phyloP scores from a whole-genome alignment of 192 early-diverging fungal species.

The Podila clonocystis region DNA sequence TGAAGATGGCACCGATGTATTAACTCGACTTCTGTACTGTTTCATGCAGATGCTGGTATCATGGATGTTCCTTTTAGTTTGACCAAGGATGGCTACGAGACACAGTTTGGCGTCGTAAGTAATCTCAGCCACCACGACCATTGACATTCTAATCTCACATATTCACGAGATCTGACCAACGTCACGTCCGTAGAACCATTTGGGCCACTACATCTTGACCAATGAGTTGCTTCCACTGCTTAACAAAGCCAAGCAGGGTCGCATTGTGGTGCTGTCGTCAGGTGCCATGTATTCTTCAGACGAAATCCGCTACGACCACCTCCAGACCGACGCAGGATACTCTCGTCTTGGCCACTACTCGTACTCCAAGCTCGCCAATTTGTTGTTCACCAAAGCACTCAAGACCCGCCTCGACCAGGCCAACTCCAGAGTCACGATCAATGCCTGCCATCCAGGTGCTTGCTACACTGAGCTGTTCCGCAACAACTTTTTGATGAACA shows the following conservation, averaged over 20 bases:
- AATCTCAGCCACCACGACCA: not conserved
- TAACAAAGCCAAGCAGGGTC: constrained; percentile 52
- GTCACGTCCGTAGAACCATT: constrained; percentile 50
- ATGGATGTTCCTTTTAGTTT: constrained; percentile 66
- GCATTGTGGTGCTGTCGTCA: constrained; percentile 61
- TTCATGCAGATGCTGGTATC: constrained; percentile 65
- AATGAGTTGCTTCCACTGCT: constrained; percentile 50
- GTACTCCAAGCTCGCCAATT: constrained; percentile 64
- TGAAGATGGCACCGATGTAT: not conserved
- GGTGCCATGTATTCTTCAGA: constrained; percentile 56
- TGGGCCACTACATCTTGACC: constrained; percentile 67
- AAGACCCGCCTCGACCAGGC: constrained; percentile 52
- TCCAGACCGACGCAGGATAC: constrained; percentile 60
- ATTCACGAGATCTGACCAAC: not conserved
- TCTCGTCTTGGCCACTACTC: constrained; percentile 64
- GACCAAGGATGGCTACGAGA: constrained; percentile 70
- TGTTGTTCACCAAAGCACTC: constrained; percentile 60
- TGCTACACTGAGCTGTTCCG: constrained; percentile 62
- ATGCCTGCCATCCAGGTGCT: constrained; percentile 66
- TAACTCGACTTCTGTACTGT: constrained; percentile 18
- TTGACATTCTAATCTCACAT: not conserved
- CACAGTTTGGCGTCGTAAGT: constrained; percentile 68
- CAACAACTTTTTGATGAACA: constrained; percentile 49
- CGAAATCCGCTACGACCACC: constrained; percentile 52
- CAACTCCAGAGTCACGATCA: constrained; percentile 55